Base-by-base conservation (phyloP, 208 protist genomes). In the Trypanosoma conorhini region DNA sequence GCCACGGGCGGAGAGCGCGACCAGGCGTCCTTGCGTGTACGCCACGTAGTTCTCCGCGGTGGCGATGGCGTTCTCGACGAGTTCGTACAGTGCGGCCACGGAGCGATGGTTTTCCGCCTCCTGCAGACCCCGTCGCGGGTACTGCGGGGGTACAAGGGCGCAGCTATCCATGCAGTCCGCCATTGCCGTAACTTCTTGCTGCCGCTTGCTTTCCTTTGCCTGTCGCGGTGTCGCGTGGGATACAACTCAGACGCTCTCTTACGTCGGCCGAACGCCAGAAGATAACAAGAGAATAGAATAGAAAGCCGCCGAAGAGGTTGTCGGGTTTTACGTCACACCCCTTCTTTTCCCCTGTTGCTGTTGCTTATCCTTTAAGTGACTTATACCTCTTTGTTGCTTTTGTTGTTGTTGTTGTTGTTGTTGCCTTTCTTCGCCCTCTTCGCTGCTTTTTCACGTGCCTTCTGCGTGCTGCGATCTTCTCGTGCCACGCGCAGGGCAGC, bases 21-120 rank as follows among this genome's bases (percentile, higher is more conserved):
- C 61, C 22, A 94, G 82, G 54, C 89, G 86, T 50, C 82, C 85
- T 15, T 90, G 82, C 4, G 85, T 77, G 76, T 92, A 94, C 70
- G 68, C 46, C 0, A 82, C 58, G 64, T 85, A 92, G 79, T 87
- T 94, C 67, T 94, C 86, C 1, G 85, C 82, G 15, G 91, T 76
- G 42, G 80, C 63, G 62, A 91, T 81, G 61, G 86, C 85, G 62
- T 76, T 89, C 65, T 92, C 86, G 9, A 82, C 63, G 38, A 91
- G 52, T 19, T 92, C 83, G 38, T 70, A 50, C 12, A 92, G 51
- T 17, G 83, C 83, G 38, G 77, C 80, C 35, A 83, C 28, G 28
- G 77, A 71, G 44, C 81, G 81, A 57, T 79, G 79, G 68, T 94
- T 94, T 69, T 90, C 85, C 28, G 77, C 69, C 31, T 91, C 84